Evolutionary conservation across 2,329 filamentous ascomycete genomes (phyloP), one percentile per base, ranked within the genome.

Genomic region (Aspergillus clavatus): DNA sequence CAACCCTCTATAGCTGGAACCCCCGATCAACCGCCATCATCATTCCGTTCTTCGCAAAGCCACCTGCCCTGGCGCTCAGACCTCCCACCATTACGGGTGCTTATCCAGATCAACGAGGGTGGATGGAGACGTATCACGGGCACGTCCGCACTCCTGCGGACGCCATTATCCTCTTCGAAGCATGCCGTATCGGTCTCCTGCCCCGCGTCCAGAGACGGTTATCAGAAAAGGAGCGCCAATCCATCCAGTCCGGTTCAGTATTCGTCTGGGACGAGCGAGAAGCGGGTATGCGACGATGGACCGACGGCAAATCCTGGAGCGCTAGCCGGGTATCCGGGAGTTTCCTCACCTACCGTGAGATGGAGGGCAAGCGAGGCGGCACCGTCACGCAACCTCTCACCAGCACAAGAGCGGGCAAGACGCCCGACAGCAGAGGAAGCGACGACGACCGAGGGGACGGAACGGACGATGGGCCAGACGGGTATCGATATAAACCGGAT

Each of bases 251-350:
- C 1, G 93, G 93, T 35, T 98, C 93, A 0, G 91, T 98, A 3
- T 98, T 97, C 61, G 93, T 98, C n/a, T 98, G 93, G 93, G 93
- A 98, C 68, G 93, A 98, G 75, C 79, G 91, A 58, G 93, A 98
- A 74, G 93, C 93, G 8, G 93, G 93, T 55, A 98, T 98, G 93
- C 81, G 93, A 61, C 79, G 93, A 68, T 98, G 93, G 93, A 98
- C 93, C 0, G 93, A 98, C 60, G 93, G 93, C 45, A 98, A 98
- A 69, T 97, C 91, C 27, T 98, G 93, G 93, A 97, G 91, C 63
- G 93, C 93, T 26, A 97, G 91, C 71, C 82, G 93, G 51, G 93
- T 98, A 0, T 97, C 91, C 0, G 93, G 93, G 41, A 97, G 93
- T 72, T 98, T 98, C 67, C 71, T 98, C 48, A 97, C 93, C 6